Evolutionary conservation across 345 rosid genomes (phyloP).

Genomic region (Eucalyptus lansdowneana): DNA sequence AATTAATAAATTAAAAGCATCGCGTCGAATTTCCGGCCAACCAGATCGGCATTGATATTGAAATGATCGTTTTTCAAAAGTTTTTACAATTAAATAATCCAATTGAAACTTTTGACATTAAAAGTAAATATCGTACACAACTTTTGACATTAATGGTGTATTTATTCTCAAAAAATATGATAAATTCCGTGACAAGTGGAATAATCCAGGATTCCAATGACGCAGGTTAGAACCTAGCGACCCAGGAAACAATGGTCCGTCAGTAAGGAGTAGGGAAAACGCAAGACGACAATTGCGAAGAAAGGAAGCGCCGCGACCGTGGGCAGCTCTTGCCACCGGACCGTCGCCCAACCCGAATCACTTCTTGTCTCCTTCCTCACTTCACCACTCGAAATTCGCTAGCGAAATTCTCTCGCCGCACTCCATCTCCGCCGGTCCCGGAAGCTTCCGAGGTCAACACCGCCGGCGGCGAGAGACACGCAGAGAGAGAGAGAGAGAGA

Average conservation of each 20-base stretch:
- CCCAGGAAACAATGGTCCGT: not conserved
- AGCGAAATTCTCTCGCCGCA: not conserved
- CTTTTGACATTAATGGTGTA: too few species aligned
- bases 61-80: too few species aligned
- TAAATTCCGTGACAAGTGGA: too few species aligned
- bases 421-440: not conserved
- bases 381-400: not conserved
- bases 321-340: not conserved
- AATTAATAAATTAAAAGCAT: too few species aligned
- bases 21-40: too few species aligned
- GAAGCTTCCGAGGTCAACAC: not conserved
- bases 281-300: not conserved
- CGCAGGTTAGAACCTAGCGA: fast-evolving
- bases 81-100: too few species aligned
- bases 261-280: not conserved
- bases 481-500: not conserved
- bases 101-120: too few species aligned
- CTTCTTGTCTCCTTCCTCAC: not conserved
- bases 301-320: not conserved
- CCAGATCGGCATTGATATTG: too few species aligned
- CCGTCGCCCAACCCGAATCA: not conserved
- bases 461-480: not conserved
- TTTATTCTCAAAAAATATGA: too few species aligned
- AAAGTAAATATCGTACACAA: too few species aligned
- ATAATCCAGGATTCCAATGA: fast-evolving